Percentiles rank a stretch among this genome's conserved stretches.
These are phyloP conservation scores for Komagataea norvegica DNA, from an alignment of 1,139 yeast genomes.

Conservation along the genomic window DNA sequence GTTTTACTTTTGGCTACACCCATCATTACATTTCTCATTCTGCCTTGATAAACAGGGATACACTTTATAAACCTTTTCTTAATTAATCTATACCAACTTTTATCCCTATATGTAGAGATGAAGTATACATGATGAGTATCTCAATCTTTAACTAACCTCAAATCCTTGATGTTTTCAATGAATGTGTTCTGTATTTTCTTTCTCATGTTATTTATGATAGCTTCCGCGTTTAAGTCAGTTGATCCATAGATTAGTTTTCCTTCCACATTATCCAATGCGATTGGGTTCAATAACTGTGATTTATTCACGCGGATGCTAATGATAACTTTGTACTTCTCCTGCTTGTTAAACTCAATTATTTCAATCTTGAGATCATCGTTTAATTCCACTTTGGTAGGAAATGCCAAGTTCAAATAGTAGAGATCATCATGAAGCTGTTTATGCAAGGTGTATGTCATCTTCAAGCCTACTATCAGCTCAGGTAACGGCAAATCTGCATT, in stretches of 20 bases:
- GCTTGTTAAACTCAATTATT: conserved; percentile 16
- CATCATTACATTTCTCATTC: too few relatives aligned
- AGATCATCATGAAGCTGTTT: conserved; percentile 15
- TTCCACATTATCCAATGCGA: conserved; percentile 3
- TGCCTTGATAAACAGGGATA: too few relatives aligned
- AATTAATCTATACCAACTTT: neutral
- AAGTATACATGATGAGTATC: neutral
- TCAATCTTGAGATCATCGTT: conserved; percentile 11
- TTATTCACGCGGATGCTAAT: conserved; percentile 12
- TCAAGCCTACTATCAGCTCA: conserved; percentile 5
- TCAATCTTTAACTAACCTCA: conserved; percentile 6
- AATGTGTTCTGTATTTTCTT: conserved; percentile 4
- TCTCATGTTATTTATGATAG: conserved; percentile 13
- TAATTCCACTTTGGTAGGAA: conserved; percentile 10
- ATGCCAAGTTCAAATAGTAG: conserved; percentile 14
- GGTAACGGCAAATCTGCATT: neutral
- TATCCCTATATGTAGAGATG: too few relatives aligned
- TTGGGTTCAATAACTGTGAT: conserved; percentile 6
- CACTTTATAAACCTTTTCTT: too few relatives aligned
- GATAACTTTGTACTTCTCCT: conserved; percentile 15
- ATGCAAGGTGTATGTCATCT: conserved; percentile 2
- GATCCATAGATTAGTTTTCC: conserved; percentile 17
- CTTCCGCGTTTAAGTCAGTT: conserved; percentile 5
- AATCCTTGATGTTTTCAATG: conserved; percentile 4
- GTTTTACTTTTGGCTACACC: neutral